Conservation (phyloP, 441 rosid species). For the Populus tomentosa region DNA sequence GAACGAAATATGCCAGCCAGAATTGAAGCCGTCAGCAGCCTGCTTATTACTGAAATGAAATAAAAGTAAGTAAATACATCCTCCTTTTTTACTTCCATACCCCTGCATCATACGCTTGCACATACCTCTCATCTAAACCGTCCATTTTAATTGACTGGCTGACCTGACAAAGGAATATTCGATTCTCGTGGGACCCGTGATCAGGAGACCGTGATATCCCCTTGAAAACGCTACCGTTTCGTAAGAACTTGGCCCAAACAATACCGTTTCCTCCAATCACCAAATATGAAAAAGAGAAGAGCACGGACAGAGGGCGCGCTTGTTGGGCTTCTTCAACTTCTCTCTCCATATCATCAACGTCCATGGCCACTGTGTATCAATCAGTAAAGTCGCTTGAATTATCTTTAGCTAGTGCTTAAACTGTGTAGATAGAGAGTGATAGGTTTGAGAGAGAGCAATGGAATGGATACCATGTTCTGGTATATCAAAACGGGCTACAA, state of each 20-base stretch:
- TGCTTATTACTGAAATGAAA: not conserved
- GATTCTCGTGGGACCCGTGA: not conserved
- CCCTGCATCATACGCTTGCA: not conserved
- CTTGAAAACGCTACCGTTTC: constrained; percentile 9
- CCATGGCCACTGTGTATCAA: not conserved
- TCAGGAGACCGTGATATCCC: not conserved
- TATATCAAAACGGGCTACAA: constrained; percentile 21
- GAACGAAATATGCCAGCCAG: no score
- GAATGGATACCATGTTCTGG: constrained; percentile 87
- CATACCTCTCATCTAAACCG: not conserved
- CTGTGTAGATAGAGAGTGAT: not conserved
- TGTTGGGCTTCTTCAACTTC: not conserved
- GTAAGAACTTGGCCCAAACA: not conserved
- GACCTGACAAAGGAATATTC: not conserved
- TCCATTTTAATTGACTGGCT: not conserved
- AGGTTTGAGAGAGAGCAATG: constrained; percentile 23
- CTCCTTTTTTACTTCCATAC: no score
- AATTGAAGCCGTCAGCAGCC: not conserved
- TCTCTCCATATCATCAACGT: not conserved
- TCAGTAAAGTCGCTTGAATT: not conserved
- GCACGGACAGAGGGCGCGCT: not conserved
- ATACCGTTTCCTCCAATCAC: constrained; percentile 16
- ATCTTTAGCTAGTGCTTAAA: not conserved
- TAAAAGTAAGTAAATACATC: no score
- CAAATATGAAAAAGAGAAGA: constrained; percentile 1